A percentile compares a stretch with the other conserved stretches of the same genome.
Evolutionary conservation across 306 rosid species (phyloP).

Genomic region (Astragalus glycyphyllos): DNA sequence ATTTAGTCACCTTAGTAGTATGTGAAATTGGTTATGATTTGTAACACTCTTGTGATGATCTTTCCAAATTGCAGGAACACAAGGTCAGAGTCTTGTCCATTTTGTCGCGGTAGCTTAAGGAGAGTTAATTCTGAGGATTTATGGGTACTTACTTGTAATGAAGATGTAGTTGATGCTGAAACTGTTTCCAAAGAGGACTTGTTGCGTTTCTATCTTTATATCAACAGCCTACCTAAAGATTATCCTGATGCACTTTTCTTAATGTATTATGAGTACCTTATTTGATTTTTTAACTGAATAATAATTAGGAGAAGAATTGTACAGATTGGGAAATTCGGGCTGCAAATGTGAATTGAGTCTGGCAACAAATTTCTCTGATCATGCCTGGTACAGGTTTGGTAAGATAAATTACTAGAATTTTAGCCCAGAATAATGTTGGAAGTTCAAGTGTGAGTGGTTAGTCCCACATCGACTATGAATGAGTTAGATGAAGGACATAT

Average conservation of each 20-base stretch:
- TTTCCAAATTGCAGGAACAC: constrained; percentile 66
- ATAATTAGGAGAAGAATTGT: constrained; percentile 54
- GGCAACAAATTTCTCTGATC: constrained; percentile 56
- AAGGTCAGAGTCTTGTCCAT: constrained; percentile 86
- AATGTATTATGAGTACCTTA: constrained; percentile 81
- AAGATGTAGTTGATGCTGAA: constrained; percentile 84
- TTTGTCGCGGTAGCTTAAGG: constrained; percentile 91
- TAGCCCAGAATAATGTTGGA: constrained; percentile 29
- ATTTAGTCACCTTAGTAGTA: background rate
- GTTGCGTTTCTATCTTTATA: constrained; percentile 77
- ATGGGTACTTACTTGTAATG: constrained; percentile 89
- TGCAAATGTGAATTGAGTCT: constrained; percentile 74
- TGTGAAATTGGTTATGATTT: constrained; percentile 25
- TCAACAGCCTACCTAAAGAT: constrained; percentile 89
- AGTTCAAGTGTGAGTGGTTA: too few relatives aligned
- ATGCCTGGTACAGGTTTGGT: constrained; percentile 32
- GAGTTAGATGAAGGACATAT: too few relatives aligned
- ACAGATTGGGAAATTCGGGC: constrained; percentile 60
- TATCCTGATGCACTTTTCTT: constrained; percentile 87
- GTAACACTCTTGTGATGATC: constrained; percentile 19
- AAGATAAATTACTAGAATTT: constrained; percentile 43
- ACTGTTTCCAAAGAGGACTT: constrained; percentile 83
- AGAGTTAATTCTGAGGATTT: constrained; percentile 94
- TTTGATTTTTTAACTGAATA: constrained; percentile 48
- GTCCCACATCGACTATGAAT: too few relatives aligned